Conservation (phyloP, 768 basidiomycete species). For the Lactarius sp. region DNA sequence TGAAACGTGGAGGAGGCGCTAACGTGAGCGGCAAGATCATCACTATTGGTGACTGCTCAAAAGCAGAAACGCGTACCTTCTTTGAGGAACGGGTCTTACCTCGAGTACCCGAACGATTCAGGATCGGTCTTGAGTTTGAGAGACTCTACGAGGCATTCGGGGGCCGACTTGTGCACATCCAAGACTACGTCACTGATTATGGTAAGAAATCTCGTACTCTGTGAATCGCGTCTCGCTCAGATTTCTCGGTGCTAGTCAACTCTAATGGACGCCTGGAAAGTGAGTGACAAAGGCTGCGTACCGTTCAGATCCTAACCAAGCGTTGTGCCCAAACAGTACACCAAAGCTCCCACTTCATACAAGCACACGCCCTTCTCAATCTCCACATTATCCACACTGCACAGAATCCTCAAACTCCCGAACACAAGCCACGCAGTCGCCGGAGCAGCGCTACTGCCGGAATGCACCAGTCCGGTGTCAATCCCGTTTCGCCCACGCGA, state of each 20-base stretch:
- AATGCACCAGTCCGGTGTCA: slow-evolving; percentile 26
- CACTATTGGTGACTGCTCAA: slow-evolving; percentile 75
- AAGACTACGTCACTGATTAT: slow-evolving; percentile 74
- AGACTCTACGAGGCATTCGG: slow-evolving; percentile 74
- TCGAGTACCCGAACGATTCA: slow-evolving; percentile 62
- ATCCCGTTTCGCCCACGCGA: slow-evolving; percentile 27
- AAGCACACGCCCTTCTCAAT: slow-evolving; percentile 78
- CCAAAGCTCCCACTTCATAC: slow-evolving; percentile 78
- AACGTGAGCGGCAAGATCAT: slow-evolving; percentile 47
- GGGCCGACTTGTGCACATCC: slow-evolving; percentile 79
- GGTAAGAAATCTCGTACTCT: slow-evolving; percentile 36
- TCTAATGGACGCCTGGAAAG: slow-evolving; percentile 66
- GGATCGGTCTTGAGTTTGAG: slow-evolving; percentile 58
- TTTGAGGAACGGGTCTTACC: slow-evolving; percentile 61
- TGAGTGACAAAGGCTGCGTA: slow-evolving; percentile 34
- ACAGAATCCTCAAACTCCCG: slow-evolving; percentile 41
- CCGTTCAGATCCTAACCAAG: background rate
- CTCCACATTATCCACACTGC: slow-evolving; percentile 85
- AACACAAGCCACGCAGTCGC: slow-evolving; percentile 28
- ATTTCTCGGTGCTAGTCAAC: slow-evolving; percentile 48
- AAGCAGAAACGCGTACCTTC: slow-evolving; percentile 61
- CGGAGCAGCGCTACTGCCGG: slow-evolving; percentile 28
- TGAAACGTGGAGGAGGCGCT: background rate
- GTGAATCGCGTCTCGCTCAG: background rate
- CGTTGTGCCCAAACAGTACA: slow-evolving; percentile 44